Percentiles rank a stretch among this genome's conserved stretches.
phyloP scores from a whole-genome alignment of 306 rosid species.

The Argentina anserina region DNA sequence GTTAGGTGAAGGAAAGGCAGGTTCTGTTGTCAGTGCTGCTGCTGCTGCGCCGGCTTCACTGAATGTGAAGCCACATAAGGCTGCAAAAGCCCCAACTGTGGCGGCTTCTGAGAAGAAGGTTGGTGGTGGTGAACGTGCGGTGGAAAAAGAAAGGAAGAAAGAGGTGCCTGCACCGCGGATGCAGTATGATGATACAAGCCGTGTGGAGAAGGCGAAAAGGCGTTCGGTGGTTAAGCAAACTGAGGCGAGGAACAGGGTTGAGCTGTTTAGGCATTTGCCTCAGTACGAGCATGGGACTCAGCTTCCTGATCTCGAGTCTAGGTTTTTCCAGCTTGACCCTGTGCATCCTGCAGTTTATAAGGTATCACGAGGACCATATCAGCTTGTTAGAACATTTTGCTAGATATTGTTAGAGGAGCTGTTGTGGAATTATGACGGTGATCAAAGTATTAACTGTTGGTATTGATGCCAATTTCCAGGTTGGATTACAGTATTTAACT shows the following conservation, averaged over 20 bases:
- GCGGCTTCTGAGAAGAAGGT: constrained; percentile 51
- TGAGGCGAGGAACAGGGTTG: constrained; percentile 82
- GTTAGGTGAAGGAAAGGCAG: constrained; percentile 45
- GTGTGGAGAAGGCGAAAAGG: constrained; percentile 73
- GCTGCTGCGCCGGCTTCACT: constrained; percentile 13
- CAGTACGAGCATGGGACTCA: constrained; percentile 76
- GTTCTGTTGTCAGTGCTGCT: constrained; percentile 38
- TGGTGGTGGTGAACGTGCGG: constrained; percentile 38
- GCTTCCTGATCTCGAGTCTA: constrained; percentile 73
- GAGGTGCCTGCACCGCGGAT: constrained; percentile 72
- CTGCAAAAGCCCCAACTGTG: constrained; percentile 28
- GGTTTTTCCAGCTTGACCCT: constrained; percentile 57
- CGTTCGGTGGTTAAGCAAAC: constrained; percentile 71
- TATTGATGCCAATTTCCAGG: constrained; percentile 50
- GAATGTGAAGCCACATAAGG: constrained; percentile 33
- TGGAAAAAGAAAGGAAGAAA: constrained; percentile 81
- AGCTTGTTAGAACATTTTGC: constrained; percentile 1
- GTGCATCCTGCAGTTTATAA: constrained; percentile 82
- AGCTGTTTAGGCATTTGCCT: constrained; percentile 85
- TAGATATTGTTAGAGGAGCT: neutral
- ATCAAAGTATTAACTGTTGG: constrained; percentile 28
- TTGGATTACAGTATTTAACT: constrained; percentile 63
- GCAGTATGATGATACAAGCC: constrained; percentile 73
- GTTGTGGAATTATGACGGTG: constrained; percentile 39
- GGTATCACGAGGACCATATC: constrained; percentile 35